These are phyloP conservation scores for Pezicula radicicola DNA, from an alignment of 2,329 filamentous ascomycete species.

Conservation along the genomic window DNA sequence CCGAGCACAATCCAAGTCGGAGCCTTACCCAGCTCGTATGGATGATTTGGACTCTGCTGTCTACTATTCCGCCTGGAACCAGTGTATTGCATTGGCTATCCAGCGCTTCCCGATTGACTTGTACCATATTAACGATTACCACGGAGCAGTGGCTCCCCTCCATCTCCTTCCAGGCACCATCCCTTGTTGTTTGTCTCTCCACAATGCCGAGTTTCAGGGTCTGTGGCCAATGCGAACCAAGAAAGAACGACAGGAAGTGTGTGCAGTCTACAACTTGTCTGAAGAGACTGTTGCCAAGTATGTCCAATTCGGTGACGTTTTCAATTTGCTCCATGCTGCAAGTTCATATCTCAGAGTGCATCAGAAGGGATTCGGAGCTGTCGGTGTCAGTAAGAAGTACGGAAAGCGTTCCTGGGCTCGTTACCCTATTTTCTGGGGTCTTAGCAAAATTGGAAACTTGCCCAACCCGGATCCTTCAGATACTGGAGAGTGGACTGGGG, in stretches of 20 bases:
- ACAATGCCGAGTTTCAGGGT: slow-evolving; percentile 68
- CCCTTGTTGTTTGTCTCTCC: slow-evolving; percentile 59
- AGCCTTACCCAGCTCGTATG: slow-evolving; percentile 65
- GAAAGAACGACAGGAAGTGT: slow-evolving; percentile 59
- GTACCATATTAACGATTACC: slow-evolving; percentile 66
- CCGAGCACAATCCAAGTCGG: slow-evolving; percentile 56
- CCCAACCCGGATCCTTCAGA: slow-evolving; percentile 63
- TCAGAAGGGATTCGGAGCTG: slow-evolving; percentile 64
- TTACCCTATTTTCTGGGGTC: slow-evolving; percentile 64
- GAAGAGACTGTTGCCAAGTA: slow-evolving; percentile 43
- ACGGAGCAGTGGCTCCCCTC: slow-evolving; percentile 58
- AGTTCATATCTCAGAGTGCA: slow-evolving; percentile 63
- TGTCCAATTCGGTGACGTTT: slow-evolving; percentile 5
- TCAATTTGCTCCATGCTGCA: slow-evolving; percentile 50
- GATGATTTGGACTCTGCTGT: slow-evolving; percentile 65
- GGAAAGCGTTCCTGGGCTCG: slow-evolving; percentile 63
- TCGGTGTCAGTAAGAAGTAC: slow-evolving; percentile 66
- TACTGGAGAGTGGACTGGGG: slow-evolving; percentile 55
- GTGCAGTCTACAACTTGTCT: slow-evolving; percentile 59
- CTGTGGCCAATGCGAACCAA: slow-evolving; percentile 63
- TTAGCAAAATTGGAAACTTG: slow-evolving; percentile 67
- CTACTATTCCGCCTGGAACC: slow-evolving; percentile 68
- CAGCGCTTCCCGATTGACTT: slow-evolving; percentile 58
- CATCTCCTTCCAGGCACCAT: slow-evolving; percentile 59
- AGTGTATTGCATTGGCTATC: slow-evolving; percentile 62